Evolutionary conservation across 306 rosid genomes (phyloP), one percentile per base, ranked within the genome.

Genomic region (Citrullus amarus): DNA sequence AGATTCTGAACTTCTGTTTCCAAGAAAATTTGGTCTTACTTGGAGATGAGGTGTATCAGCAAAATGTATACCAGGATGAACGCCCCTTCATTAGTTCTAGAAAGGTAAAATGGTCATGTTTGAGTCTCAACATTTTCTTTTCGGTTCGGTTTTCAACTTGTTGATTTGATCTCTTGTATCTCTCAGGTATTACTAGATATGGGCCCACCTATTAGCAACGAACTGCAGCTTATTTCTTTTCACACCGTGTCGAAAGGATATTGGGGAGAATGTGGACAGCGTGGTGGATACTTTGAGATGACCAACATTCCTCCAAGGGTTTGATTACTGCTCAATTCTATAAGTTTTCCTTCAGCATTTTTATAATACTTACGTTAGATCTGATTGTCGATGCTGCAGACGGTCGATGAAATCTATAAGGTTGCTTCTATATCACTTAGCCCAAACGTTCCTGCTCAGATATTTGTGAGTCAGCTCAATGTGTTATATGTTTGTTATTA

Each of bases 251-350:
- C 99, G 30, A 96, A 96, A 83, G 99, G 99, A 85, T 96, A 80
- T 86, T 92, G 88, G 93, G 99, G 99, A 69, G 99, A 96, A 90
- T 96, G 99, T 80, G 99, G 99, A 85, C 99, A 96, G 86, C 87
- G 99, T 6, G 99, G 99, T 86, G 99, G 98, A 82, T 96, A 96
- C 83, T 92, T 88, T 63, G 99, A 96, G 90, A 96, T 96, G 99
- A 91, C 97, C 82, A 96, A 96, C 84, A 90, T 96, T 86, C 87
- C 99, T 85, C 96, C 99, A 18, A 66, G 85, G 96, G 99, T 96
- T 84, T 78, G 88, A 84, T 69, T 38, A 67, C 63, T 50, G 16
- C 32, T 77, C 60, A 73, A 73, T 73, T 73, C n/a, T 14, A 4
- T 9, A 8, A 4, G 28, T 67, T 39, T 9, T 32, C 6, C 6